These are phyloP conservation scores for Eucalyptus cloeziana DNA, from an alignment of 345 rosid genomes.

Conservation along the genomic window DNA sequence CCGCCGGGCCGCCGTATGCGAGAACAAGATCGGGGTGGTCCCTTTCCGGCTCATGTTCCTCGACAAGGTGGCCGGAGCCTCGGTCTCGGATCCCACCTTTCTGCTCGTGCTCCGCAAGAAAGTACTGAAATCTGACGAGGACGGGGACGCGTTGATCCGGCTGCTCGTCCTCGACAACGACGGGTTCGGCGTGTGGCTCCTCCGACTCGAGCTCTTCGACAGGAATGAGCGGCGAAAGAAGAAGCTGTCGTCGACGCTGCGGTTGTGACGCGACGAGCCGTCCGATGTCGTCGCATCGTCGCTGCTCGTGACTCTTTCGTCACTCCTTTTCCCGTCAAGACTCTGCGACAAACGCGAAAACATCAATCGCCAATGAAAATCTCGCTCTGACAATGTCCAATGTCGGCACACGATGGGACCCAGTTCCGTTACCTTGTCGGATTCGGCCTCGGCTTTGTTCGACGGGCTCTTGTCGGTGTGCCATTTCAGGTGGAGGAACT, in stretches of 20 bases:
- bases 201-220: constrained; percentile 20
- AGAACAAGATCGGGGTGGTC: constrained; percentile 46
- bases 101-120: neutral
- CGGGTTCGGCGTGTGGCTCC: neutral
- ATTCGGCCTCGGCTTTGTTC: constrained; percentile 14
- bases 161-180: constrained; percentile 24
- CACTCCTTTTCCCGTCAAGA: neutral
- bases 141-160: constrained; percentile 2
- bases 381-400: neutral
- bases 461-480: constrained; percentile 12
- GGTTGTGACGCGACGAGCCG: neutral
- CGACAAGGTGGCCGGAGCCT: neutral
- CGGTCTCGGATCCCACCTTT: neutral
- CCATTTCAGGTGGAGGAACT: constrained; percentile 42
- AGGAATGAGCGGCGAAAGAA: constrained; percentile 21
- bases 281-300: constrained; percentile 8
- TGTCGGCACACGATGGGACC: neutral
- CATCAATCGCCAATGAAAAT: neutral
- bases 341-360: neutral
- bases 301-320: constrained; percentile 5
- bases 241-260: constrained; percentile 35
- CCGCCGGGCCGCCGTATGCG: constrained; percentile 45
- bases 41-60: neutral
- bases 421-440: neutral
- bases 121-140: neutral